Evolutionary conservation across 2,329 filamentous ascomycete genomes (phyloP).

Genomic region (Hypomyces rosellus): DNA sequence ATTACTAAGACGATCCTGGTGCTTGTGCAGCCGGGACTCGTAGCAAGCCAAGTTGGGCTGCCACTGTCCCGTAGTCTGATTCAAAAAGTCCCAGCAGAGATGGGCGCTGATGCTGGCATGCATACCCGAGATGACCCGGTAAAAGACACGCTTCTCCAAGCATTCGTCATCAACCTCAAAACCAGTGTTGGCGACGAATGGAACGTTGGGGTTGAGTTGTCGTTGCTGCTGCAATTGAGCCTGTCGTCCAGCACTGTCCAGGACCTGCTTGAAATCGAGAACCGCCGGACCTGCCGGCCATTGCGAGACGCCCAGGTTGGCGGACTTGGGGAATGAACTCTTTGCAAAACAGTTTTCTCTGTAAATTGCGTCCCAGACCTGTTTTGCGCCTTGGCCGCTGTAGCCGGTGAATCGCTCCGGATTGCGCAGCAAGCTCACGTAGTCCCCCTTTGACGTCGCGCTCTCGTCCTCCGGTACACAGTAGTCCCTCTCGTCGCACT

Average conservation of each 20-base stretch:
- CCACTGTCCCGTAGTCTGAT: conserved; percentile 92
- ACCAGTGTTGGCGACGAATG: conserved; percentile 56
- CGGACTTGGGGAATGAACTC: conserved; percentile 56
- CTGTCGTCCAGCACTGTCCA: conserved; percentile 53
- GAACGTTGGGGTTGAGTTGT: conserved; percentile 41
- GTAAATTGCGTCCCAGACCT: conserved; percentile 97
- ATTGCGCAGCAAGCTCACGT: conserved; percentile 89
- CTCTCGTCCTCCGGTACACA: conserved; percentile 94
- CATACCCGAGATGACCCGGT: conserved; percentile 93
- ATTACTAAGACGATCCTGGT: conserved; percentile 90
- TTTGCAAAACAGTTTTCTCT: conserved; percentile 90
- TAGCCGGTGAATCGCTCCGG: conserved; percentile 96
- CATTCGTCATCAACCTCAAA: conserved; percentile 85
- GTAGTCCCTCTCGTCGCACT: conserved; percentile 94
- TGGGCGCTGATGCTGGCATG: conserved; percentile 96
- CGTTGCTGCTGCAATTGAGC: conserved; percentile 52
- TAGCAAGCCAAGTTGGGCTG: conserved; percentile 87
- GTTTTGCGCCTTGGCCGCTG: conserved; percentile 71
- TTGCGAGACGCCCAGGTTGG: conserved; percentile 42
- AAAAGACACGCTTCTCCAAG: conserved; percentile 97
- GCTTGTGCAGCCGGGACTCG: conserved; percentile 71
- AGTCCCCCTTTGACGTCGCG: conserved; percentile 80
- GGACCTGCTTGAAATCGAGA: conserved; percentile 55
- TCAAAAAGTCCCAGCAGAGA: conserved; percentile 91
- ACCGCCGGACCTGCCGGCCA: conserved; percentile 47